Base-by-base conservation (phyloP, 495 filamentous ascomycete genomes). In the Hyaloscypha bicolor region DNA sequence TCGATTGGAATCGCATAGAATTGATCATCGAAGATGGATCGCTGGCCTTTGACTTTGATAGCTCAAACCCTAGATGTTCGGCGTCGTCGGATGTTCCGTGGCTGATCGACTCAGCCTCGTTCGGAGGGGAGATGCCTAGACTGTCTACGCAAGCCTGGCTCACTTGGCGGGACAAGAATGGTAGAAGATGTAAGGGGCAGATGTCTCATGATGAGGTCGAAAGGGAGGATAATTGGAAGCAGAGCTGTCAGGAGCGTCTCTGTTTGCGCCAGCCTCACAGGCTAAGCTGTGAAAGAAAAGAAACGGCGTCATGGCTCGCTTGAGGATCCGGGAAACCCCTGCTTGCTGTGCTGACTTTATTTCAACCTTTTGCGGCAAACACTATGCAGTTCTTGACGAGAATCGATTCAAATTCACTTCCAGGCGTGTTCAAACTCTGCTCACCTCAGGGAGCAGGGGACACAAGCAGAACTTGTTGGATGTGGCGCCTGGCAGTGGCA, bases 31-130 rank as follows among this genome's bases (percentile, higher is more conserved):
- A 25, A 6, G 22, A 8, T 29, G 53, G 29, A 29, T 0, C 42
- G 42, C 11, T 19, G 42, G 42, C 42, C 42, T 14, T 48, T 56
- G 53, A 30, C 29, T 30, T 56, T 29, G 19, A 60, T 21, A 37
- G 55, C 55, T 60, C 32, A 60, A 60, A 37, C 29, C 22, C 9
- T 1, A 29, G 22, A 30, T 37, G 19, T 16, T 64, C 33, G 48
- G 62, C 16, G 29, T 57, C 6, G 29, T 37, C 48, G 62, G 62
- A 55, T 64, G 52, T 25, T 31, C 25, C 21, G 32, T 29, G 30
- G 52, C 30, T 8, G 45, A 9, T 61, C 31, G 31, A 64, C 62
- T 64, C 62, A 64, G 62, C 62, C 62, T 64, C 52, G 62, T 33
- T 55, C 5, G 25, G n/a, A 37, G 19, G 53, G 11, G 6, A 9